Evolutionary conservation across 345 rosid species (phyloP).

Genomic region (Ceriops tagal): DNA sequence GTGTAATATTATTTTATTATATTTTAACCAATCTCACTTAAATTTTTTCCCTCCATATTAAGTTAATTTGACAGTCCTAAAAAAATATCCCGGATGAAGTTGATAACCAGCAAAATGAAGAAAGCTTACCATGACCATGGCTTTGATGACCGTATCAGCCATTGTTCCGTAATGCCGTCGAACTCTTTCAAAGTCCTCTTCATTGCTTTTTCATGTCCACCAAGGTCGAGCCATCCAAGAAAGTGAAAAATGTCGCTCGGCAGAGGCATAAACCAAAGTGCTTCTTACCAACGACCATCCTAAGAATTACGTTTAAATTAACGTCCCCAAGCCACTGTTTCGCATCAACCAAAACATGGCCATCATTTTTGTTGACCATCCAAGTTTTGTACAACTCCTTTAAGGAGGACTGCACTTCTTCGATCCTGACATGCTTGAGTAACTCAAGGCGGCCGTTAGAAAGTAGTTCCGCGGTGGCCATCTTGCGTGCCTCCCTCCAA

Average conservation of each 20-base stretch:
- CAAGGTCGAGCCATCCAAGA: constrained; percentile 38
- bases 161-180: constrained; percentile 14
- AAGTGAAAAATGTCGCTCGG: constrained; percentile 30
- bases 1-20: too few species aligned
- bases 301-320: constrained; percentile 30
- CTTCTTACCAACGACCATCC: constrained; percentile 37
- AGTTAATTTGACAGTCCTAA: too few species aligned
- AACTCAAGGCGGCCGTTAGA: constrained; percentile 31
- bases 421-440: constrained; percentile 14
- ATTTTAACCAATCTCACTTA: too few species aligned
- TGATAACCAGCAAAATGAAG: not conserved
- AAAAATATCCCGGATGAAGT: not conserved
- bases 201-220: constrained; percentile 39
- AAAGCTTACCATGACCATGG: constrained; percentile 11
- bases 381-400: constrained; percentile 22
- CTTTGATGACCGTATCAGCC: constrained; percentile 26
- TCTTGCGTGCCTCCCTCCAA: constrained; percentile 49
- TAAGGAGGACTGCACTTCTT: constrained; percentile 23
- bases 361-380: constrained; percentile 4
- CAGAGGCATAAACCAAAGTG: constrained; percentile 23
- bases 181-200: constrained; percentile 26
- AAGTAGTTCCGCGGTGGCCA: constrained; percentile 23
- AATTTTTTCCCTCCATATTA: too few species aligned
- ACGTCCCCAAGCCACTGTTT: constrained; percentile 36
- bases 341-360: constrained; percentile 21